These are phyloP conservation scores for Penicillium sp. DNA, from an alignment of 2,329 filamentous ascomycete species.

Conservation along the genomic window DNA sequence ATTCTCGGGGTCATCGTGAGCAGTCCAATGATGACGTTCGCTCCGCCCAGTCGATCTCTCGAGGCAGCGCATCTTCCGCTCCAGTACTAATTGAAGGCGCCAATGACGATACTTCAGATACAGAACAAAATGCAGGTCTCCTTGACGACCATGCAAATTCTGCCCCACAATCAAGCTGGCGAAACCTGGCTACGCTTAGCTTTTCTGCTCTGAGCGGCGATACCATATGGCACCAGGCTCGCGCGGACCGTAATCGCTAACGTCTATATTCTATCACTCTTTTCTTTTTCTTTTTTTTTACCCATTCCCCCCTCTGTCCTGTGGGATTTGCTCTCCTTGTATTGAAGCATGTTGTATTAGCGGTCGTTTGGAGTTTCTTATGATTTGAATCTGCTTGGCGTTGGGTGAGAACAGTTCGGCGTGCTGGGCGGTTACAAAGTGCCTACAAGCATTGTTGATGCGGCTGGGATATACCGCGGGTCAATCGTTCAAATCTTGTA, in stretches of 20 bases:
- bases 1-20: constrained; percentile 36
- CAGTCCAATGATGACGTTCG: constrained; percentile 46
- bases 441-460: constrained; percentile 19
- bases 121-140: constrained; percentile 44
- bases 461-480: constrained; percentile 23
- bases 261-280: constrained; percentile 15
- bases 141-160: constrained; percentile 35
- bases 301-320: constrained; percentile 2
- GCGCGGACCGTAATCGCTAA: constrained; percentile 42
- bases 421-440: constrained; percentile 20
- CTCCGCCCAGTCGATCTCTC: constrained; percentile 45
- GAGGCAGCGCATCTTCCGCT: constrained; percentile 52
- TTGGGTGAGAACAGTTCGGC: constrained; percentile 26
- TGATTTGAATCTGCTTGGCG: constrained; percentile 27
- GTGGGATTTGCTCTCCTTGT: constrained; percentile 18
- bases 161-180: constrained; percentile 43
- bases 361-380: constrained; percentile 29
- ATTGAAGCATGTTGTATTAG: constrained; percentile 35
- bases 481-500: constrained; percentile 16
- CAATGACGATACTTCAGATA: constrained; percentile 41
- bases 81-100: constrained; percentile 48
- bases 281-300: constrained; percentile 10
- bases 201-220: constrained; percentile 50
- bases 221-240: constrained; percentile 46
- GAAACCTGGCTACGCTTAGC: constrained; percentile 46